Evolutionary conservation across 2,329 filamentous ascomycete species (phyloP), one percentile per base, ranked within the genome.

Genomic region (Fusarium pseudocircinatum): DNA sequence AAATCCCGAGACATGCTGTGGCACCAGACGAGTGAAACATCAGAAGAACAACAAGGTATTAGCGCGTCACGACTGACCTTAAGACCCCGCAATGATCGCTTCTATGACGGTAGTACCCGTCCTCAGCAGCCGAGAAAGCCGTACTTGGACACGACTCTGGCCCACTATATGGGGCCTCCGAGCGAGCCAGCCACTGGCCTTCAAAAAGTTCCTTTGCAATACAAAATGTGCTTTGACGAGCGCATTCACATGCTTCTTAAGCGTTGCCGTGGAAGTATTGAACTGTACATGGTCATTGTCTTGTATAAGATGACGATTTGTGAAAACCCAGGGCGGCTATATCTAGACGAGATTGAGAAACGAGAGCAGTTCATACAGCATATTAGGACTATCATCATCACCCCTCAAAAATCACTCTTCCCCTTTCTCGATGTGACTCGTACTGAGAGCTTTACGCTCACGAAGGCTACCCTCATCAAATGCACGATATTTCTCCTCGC

Each of bases 1-100:
- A 53, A 53, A 53, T 28, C 34, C 50, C 34, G 50, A 53, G 50
- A 53, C 50, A 39, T n/a, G 5, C 13, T 28, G 50, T 53, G 20
- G 6, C 24, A 39, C 26, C 14, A 14, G 11, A n/a, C 18, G 18
- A 37, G 18, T 26, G 14, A 6, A 22, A 13, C 16, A 12, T 16
- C 16, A 16, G 34, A 36, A 16, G 10, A 16, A 10, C 12, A 28
- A 7, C 18, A 9, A 50, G 22, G 11, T 32, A 28, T 22, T 2
- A 53, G 24, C 34, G 13, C 34, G 50, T 28, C 50, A 39, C 24
- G 2, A 28, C 13, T 28, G 34, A 11, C 4, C 18, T 39, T 14
- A n/a, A 39, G 20, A n/a, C 24, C 34, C 24, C 34, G 11, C 34
- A 28, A 28, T 26, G 24, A 40, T 22, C 50, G 12, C 20, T 9